Conservation (phyloP, 345 rosid genomes). For the Rubroshorea leprosula region DNA sequence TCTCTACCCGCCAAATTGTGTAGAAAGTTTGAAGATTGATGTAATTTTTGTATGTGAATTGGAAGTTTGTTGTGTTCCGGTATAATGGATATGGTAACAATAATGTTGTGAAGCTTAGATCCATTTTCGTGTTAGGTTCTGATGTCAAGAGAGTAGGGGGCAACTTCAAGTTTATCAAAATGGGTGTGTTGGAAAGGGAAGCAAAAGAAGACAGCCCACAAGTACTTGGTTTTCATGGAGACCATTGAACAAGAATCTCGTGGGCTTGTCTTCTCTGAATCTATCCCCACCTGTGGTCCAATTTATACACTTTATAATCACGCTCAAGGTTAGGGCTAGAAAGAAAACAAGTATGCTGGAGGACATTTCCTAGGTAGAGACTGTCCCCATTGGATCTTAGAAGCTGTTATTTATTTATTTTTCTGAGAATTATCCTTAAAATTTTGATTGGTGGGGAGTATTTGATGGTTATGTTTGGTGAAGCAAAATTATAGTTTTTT, state of each 20-base stretch:
- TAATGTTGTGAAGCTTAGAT: constrained; percentile 2
- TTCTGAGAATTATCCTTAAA: too few species aligned
- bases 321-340: not conserved
- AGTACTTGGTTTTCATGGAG: constrained; percentile 14
- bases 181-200: constrained; percentile 3
- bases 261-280: constrained; percentile 30
- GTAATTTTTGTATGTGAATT: not conserved
- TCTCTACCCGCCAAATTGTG: not conserved
- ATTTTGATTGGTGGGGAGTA: too few species aligned
- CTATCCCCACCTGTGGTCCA: constrained; percentile 24
- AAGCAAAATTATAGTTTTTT: not conserved
- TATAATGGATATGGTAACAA: constrained; percentile 14
- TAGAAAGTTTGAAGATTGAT: not conserved
- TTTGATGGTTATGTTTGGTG: not conserved
- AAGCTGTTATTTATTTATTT: too few species aligned
- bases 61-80: not conserved
- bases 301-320: constrained; percentile 10
- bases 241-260: too few species aligned
- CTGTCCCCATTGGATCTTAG: too few species aligned
- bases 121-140: constrained; percentile 21
- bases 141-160: constrained; percentile 29
- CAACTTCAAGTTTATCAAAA: constrained; percentile 26
- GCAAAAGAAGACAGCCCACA: constrained; percentile 23
- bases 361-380: too few species aligned
- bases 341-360: too few species aligned